Percentiles rank a stretch among this genome's conserved stretches.
These are phyloP conservation scores for Gastrodia elata DNA, from an alignment of 106 monocot genomes.

Conservation along the genomic window DNA sequence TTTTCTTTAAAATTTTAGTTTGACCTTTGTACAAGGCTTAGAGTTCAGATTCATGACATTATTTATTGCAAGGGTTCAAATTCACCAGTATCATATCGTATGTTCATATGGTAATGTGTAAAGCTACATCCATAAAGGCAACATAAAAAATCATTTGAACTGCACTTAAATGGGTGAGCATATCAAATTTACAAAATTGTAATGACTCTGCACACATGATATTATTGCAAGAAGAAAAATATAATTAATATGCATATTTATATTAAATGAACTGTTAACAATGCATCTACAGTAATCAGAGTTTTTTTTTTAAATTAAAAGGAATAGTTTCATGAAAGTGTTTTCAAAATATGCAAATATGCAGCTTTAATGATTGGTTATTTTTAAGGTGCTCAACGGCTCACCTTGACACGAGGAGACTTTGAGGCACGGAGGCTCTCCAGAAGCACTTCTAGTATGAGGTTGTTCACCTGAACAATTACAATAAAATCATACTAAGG, in stretches of 20 bases:
- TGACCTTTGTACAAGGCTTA: too few species aligned
- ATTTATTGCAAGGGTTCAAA: too few species aligned
- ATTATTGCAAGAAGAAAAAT: background rate
- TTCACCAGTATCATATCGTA: too few species aligned
- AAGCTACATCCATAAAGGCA: too few species aligned
- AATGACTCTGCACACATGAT: background rate
- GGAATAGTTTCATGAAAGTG: background rate
- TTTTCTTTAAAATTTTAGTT: too few species aligned
- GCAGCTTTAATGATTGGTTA: background rate
- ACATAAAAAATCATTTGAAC: too few species aligned
- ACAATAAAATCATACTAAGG: background rate
- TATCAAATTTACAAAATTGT: too few species aligned
- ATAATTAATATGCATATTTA: background rate
- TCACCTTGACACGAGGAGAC: conserved; percentile 65
- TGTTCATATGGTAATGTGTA: too few species aligned
- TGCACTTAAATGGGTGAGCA: too few species aligned
- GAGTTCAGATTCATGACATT: too few species aligned
- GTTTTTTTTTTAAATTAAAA: background rate
- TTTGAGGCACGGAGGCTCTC: conserved; percentile 46
- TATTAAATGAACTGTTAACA: background rate
- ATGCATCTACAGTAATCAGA: background rate
- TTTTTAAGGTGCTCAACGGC: conserved; percentile 7
- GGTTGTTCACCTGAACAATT: conserved; percentile 59
- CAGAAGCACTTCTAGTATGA: conserved; percentile 80
- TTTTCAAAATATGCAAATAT: background rate